Percentiles rank a stretch among this genome's conserved stretches.
Conservation (phyloP, 768 basidiomycete species). For the Suillus spraguei region DNA sequence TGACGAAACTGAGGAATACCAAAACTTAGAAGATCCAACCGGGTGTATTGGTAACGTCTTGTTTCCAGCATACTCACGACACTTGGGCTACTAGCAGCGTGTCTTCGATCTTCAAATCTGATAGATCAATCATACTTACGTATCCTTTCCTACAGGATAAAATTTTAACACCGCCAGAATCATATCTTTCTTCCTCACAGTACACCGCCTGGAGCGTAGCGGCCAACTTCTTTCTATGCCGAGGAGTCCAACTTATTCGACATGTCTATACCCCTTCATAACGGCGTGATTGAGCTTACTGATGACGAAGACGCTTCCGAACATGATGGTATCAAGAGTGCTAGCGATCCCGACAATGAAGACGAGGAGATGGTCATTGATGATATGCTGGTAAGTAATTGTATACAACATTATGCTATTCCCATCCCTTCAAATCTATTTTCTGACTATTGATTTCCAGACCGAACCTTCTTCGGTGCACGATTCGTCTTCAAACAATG, state of each 20-base stretch:
- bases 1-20: too few relatives aligned
- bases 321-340: not conserved
- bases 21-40: too few relatives aligned
- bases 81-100: slow-evolving; percentile 19
- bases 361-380: slow-evolving; percentile 20
- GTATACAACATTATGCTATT: not conserved
- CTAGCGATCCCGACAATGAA: slow-evolving; percentile 22
- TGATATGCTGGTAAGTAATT: slow-evolving; percentile 23
- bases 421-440: slow-evolving; percentile 6
- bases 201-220: not conserved
- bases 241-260: slow-evolving; percentile 12
- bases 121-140: slow-evolving; percentile 1
- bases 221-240: slow-evolving; percentile 12
- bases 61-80: slow-evolving; percentile 6
- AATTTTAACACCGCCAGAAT: not conserved
- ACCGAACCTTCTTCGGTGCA: not conserved
- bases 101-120: too few relatives aligned
- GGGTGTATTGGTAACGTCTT: too few relatives aligned
- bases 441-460: slow-evolving; percentile 3
- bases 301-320: slow-evolving; percentile 10
- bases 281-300: slow-evolving; percentile 1
- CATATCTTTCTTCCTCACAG: slow-evolving; percentile 10
- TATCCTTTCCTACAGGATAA: slow-evolving; percentile 9
- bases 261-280: slow-evolving; percentile 3
- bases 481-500: not conserved